phyloP scores from a whole-genome alignment of 2,329 filamentous ascomycete species.

The Balansia obtecta region DNA sequence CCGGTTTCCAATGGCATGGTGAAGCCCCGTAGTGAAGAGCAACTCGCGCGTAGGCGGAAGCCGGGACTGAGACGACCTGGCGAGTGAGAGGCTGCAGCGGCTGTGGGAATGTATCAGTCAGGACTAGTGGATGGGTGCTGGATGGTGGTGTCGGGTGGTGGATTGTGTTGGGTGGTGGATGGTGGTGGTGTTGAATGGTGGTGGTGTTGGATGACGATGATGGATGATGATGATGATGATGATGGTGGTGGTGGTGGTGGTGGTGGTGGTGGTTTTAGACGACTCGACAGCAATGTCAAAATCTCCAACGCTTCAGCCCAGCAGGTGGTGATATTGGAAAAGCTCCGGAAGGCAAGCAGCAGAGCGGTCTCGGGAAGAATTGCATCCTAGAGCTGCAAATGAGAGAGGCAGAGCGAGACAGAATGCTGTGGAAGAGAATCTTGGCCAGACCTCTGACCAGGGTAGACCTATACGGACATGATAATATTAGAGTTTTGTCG shows the following conservation, averaged over 20 bases:
- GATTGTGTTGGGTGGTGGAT: neutral
- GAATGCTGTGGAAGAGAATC: neutral
- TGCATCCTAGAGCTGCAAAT: neutral
- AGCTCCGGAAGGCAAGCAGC: neutral
- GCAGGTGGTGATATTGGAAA: neutral
- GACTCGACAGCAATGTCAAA: neutral
- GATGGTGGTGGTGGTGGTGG: no score
- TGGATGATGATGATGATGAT: no score
- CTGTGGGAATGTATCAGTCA: neutral
- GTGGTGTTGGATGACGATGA: neutral
- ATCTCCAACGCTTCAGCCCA: neutral
- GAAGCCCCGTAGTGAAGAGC: neutral
- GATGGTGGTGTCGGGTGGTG: neutral
- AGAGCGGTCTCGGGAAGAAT: neutral
- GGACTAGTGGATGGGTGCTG: neutral
- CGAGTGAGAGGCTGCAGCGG: neutral
- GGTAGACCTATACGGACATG: neutral
- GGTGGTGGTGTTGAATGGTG: no score
- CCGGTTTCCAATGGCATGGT: slow-evolving; percentile 6
- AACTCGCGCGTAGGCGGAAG: slow-evolving; percentile 1
- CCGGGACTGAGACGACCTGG: neutral
- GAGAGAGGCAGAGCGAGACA: neutral
- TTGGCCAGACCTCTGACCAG: neutral
- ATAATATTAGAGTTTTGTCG: neutral
- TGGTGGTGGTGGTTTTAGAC: neutral